Conservation (phyloP, 2,329 filamentous ascomycete species). For the Botrytis deweyae region DNA sequence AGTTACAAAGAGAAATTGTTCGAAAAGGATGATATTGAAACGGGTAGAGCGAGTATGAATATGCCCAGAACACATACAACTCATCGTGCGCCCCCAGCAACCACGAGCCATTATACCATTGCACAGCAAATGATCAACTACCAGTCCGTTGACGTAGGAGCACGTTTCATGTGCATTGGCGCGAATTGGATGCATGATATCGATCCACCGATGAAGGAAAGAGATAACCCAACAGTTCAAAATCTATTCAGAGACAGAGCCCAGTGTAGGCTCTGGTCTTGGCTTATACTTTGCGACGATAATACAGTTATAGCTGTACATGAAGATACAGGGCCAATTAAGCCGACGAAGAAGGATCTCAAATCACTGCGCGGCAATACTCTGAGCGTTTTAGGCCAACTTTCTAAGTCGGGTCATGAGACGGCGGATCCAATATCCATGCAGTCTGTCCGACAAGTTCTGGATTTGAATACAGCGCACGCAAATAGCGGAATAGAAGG, state of each 20-base stretch:
- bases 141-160: conserved; percentile 68
- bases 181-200: conserved; percentile 62
- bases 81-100: neutral
- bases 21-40: conserved; percentile 33
- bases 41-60: conserved; percentile 26
- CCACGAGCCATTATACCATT: conserved; percentile 47
- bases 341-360: conserved; percentile 34
- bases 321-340: conserved; percentile 49
- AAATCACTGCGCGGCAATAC: conserved; percentile 52
- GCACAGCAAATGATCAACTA: conserved; percentile 74
- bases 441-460: conserved; percentile 35
- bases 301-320: conserved; percentile 69
- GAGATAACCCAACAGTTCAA: conserved; percentile 27
- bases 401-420: conserved; percentile 52
- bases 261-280: conserved; percentile 63
- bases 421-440: conserved; percentile 35
- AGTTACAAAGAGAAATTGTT: conserved; percentile 23
- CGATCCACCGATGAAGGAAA: conserved; percentile 35
- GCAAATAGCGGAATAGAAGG: conserved; percentile 46
- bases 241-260: conserved; percentile 39
- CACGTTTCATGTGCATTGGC: conserved; percentile 66
- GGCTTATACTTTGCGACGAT: conserved; percentile 68
- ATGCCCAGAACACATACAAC: neutral
- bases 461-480: conserved; percentile 36
- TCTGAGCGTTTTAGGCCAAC: conserved; percentile 59